A percentile compares a stretch with the other conserved stretches of the same genome.
phyloP scores from a whole-genome alignment of 1,284 basidiomycete species.

The Sporisorium graminicola region DNA sequence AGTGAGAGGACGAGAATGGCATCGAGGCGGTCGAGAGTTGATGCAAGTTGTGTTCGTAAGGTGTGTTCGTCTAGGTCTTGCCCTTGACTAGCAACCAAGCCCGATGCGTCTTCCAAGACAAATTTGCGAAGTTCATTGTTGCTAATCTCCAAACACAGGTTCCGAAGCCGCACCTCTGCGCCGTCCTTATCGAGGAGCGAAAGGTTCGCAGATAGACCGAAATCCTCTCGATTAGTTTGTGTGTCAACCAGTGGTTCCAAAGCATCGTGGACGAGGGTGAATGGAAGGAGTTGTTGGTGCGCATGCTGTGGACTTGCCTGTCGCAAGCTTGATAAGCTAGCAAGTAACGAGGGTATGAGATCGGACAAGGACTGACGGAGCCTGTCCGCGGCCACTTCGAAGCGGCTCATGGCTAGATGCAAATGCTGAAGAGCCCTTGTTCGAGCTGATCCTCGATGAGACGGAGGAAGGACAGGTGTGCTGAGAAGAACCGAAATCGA shows the following conservation, averaged over 20 bases:
- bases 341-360: constrained; percentile 29
- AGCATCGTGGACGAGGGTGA: constrained; percentile 13
- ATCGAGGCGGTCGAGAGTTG: constrained; percentile 51
- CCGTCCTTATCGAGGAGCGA: constrained; percentile 21
- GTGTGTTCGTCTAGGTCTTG: background rate
- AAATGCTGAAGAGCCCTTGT: background rate
- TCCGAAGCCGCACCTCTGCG: constrained; percentile 25
- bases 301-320: constrained; percentile 11
- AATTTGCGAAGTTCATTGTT: constrained; percentile 50
- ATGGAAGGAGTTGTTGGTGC: constrained; percentile 22
- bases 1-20: constrained; percentile 45
- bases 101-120: constrained; percentile 32
- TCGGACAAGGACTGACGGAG: constrained; percentile 25
- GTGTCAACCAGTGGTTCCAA: constrained; percentile 19
- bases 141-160: constrained; percentile 46
- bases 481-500: constrained; percentile 12
- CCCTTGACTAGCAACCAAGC: constrained; percentile 3
- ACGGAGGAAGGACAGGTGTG: background rate
- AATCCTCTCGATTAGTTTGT: constrained; percentile 11
- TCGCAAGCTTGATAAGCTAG: constrained; percentile 19
- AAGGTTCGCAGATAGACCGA: constrained; percentile 10
- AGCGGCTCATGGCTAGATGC: constrained; percentile 22
- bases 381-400: constrained; percentile 20
- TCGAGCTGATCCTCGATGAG: background rate
- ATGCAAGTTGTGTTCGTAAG: constrained; percentile 5